Percentiles rank a stretch among this genome's conserved stretches.
phyloP scores from a whole-genome alignment of 768 basidiomycete species.

The Omphalotus guepiniiformis region DNA sequence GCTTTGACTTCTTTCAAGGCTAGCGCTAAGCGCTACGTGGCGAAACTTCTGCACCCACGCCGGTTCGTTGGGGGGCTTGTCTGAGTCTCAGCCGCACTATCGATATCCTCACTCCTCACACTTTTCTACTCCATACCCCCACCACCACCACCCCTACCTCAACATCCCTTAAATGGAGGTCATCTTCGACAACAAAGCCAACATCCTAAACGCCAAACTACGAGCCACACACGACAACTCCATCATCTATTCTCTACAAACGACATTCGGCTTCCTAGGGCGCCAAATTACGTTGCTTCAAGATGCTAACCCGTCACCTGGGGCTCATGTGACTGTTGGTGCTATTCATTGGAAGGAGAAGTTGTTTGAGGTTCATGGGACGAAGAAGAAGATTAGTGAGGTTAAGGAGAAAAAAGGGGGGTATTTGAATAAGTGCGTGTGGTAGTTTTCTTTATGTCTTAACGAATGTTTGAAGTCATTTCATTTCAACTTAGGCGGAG shows the following conservation, averaged over 20 bases:
- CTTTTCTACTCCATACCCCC: background rate
- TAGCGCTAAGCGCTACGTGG: too few species aligned
- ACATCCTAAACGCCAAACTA: slow-evolving; percentile 42
- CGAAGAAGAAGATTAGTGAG: slow-evolving; percentile 35
- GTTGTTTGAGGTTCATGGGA: slow-evolving; percentile 40
- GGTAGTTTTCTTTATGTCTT: too few species aligned
- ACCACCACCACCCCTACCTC: background rate
- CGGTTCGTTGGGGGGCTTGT: too few species aligned
- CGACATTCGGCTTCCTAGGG: slow-evolving; percentile 40
- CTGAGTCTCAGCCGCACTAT: too few species aligned
- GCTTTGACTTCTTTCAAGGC: too few species aligned
- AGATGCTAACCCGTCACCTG: slow-evolving; percentile 42
- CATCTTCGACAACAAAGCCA: slow-evolving; percentile 46
- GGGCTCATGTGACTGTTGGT: slow-evolving; percentile 30
- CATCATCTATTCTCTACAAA: slow-evolving; percentile 38
- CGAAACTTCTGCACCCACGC: too few species aligned
- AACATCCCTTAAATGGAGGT: slow-evolving; percentile 37
- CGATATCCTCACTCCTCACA: too few species aligned
- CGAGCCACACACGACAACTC: slow-evolving; percentile 40
- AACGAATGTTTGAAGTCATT: too few species aligned
- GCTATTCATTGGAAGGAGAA: slow-evolving; percentile 49
- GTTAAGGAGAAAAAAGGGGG: slow-evolving; percentile 35
- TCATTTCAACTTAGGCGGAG: slow-evolving; percentile 32
- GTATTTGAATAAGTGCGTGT: slow-evolving; percentile 32
- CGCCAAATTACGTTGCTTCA: slow-evolving; percentile 40